phyloP scores from a whole-genome alignment of 768 basidiomycete genomes.

The Cystofilobasidium macerans region DNA sequence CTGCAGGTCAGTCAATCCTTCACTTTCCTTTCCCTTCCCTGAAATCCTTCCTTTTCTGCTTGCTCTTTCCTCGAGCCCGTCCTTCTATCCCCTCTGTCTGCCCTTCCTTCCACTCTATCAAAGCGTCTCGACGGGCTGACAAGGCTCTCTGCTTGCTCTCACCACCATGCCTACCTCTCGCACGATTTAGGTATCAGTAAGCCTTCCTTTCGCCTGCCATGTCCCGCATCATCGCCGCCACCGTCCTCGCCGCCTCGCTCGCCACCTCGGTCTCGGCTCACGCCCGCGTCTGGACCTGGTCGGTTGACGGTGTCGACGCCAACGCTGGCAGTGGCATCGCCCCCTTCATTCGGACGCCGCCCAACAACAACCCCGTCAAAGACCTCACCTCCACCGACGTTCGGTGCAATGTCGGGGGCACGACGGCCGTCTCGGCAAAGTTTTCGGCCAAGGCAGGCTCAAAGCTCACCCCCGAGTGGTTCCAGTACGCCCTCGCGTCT shows the following conservation, averaged over 20 bases:
- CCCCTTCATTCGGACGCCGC: not conserved
- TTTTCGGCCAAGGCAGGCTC: not conserved
- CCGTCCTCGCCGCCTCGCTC: not conserved
- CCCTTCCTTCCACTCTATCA: too few species aligned
- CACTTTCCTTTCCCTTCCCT: too few species aligned
- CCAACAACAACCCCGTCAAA: not conserved
- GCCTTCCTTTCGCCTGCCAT: not conserved
- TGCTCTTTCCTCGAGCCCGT: too few species aligned
- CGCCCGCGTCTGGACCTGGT: not conserved
- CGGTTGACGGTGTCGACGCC: not conserved
- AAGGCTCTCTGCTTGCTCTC: not conserved
- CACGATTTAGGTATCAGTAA: not conserved
- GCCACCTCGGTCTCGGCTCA: not conserved
- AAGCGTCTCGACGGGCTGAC: too few species aligned
- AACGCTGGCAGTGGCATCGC: not conserved
- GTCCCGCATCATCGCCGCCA: not conserved
- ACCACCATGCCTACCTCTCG: too few species aligned
- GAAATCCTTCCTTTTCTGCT: too few species aligned
- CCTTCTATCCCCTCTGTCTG: too few species aligned
- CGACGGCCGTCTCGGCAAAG: not conserved
- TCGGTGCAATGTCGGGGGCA: not conserved
- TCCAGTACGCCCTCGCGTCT: not conserved
- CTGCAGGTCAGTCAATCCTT: too few species aligned
- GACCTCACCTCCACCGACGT: not conserved
- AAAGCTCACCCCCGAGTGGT: not conserved